Base-by-base conservation (phyloP, 2,329 filamentous ascomycete genomes). In the Xenoacremonium recifei region DNA sequence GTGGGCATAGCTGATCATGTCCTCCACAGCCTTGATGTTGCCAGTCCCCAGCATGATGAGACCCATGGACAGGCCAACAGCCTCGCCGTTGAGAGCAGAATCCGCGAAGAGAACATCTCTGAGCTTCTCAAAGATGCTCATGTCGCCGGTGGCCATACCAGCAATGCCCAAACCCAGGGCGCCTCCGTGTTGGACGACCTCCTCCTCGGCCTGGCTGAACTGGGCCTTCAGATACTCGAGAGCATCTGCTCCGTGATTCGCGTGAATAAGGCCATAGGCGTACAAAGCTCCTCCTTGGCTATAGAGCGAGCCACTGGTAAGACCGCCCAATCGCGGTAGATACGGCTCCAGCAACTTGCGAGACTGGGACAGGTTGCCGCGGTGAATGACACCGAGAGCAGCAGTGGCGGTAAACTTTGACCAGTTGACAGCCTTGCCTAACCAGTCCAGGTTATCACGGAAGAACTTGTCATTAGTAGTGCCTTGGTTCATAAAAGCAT, bases 401-500 rank as follows among this genome's bases (percentile, higher is more conserved):
- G 93, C 93, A 4, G 93, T 99, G 12, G 93, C 93, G 1, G 93
- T 96, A 65, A 99, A 99, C 65, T 99, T 99, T 47, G 91, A 96
- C 93, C 93, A 99, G 72, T 99, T 99, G 35, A 97, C 90, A 19
- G 93, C 93, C 73, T 97, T 99, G 47, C 92, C 91, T 4, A 99
- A 72, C 93, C 93, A 99, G 53, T 99, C 93, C 18, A 99, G 71
- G 63, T 99, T 99, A 61, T 97, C 90, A 6, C 95, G 82, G 81
- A 99, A 97, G 72, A 99, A 99, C 60, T 92, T 95, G 70, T 99
- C 93, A 58, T 96, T 93, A 0, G 92, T 96, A 1, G 93, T 99
- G 45, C 93, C 95, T 40, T 95, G 91, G 64, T 99, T 95, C 93
- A 99, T 99, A 65, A 99, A 97, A 10, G 91, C 93, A 59, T 97